Evolutionary conservation across 1,284 basidiomycete genomes (phyloP), one percentile per base, ranked within the genome.

Genomic region (Irpex sp.): DNA sequence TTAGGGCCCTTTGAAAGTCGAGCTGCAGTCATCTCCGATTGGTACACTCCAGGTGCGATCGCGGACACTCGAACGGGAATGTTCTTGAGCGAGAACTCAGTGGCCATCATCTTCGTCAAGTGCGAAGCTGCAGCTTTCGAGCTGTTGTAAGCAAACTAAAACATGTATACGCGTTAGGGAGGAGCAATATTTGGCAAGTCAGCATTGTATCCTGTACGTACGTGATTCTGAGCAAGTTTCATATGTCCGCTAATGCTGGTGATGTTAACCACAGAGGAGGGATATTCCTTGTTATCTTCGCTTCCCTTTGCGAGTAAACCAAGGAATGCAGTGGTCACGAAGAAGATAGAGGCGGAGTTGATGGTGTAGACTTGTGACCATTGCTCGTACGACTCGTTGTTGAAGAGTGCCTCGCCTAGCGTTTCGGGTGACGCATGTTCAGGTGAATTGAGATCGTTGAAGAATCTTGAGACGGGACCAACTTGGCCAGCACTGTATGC

Each of bases 81-180:
- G 19, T 79, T 78, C 67, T 86, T 85, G 59, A 91, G 74, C 2
- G 85, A 84, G 60, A 90, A 80, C 67, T 93, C 91, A 1, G 88
- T 90, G 1, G 89, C 76, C 57, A 93, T 72, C 82, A 92, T 82
- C 71, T 80, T 86, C 5, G 87, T 88, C 10, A 93, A 75, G 66
- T 91, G 90, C 8, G 85, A 81, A 4, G 83, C 82, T 0, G 90
- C 91, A 0, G 87, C 89, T 72, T 93, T 93, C 10, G 87, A 77
- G 64, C 86, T 86, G 72, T 91, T 91, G 72, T 93, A 91, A 37
- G 81, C 83, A 67, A 92, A 92, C 90, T 92, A 58, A 55, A 53
- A 61, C 19, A 23, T 10, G 5, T 51, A 21, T 21, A 18, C 2
- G 33, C 14, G 47, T 47, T 16, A 59, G 33, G 19, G 10, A 49